Evolutionary conservation across 208 protist species (phyloP), one percentile per base, ranked within the genome.

Genomic region (Borovskyia barvae): DNA sequence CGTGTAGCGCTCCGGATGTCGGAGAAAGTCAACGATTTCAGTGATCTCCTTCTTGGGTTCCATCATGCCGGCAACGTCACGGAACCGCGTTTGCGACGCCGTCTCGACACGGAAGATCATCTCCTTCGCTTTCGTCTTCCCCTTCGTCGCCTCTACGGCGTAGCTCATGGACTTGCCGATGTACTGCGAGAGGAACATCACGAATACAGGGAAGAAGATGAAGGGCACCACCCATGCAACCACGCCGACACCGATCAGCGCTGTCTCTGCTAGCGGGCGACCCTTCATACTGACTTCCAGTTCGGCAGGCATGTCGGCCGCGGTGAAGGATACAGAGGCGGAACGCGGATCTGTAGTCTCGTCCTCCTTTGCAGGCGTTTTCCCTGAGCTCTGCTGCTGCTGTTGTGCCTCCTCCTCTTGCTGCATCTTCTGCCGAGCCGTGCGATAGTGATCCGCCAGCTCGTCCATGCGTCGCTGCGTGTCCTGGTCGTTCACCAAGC

Each of bases 1-100:
- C 17, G 71, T 90, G 65, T 89, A 94, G 17, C 82, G 75, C 56
- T 87, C 69, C 20, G 86, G 81, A 50, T 82, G 64, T 30, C 95
- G 90, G 26, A 99, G 77, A 75, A 99, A 98, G 51, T 98, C 94
- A 6, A 99, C 96, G 49, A 99, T 94, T 72, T 99, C 97, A 29
- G 82, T 90, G 59, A 99, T 96, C 66, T 99, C 97, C 17, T 90
- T 65, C 73, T 99, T 99, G 3, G 97, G 90, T 73, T 98, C 97
- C 58, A 92, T 95, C 63, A 98, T 85, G 15, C 97, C 97, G 8
- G 86, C 89, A 55, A 95, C 72, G 54, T 95, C 77, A 37, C 74
- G 64, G 56, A 95, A 92, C 43, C 81, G 73, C 40, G 86, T 93
- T 36, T 15, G 66, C 39, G 59, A 73, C 8, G 71, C 72, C 26